These are phyloP conservation scores for Anaeromyces robustus DNA, from an alignment of 192 early-diverging fungal species.

Conservation along the genomic window DNA sequence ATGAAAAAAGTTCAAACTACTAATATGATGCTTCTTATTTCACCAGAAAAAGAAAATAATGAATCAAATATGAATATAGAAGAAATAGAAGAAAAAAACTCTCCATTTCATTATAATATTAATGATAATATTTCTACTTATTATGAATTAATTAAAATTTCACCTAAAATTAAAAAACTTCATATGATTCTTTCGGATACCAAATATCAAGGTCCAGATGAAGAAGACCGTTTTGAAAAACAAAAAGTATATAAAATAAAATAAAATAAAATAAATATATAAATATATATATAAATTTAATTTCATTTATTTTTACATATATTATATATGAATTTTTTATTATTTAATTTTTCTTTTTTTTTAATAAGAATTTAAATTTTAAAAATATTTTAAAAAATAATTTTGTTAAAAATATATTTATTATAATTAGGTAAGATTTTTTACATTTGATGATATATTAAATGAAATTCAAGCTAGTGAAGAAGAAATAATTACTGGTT, in stretches of 20 bases:
- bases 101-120: neutral
- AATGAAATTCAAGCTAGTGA: neutral
- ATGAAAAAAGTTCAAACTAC: neutral
- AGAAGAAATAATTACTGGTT: neutral
- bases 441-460: neutral
- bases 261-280: too few species aligned
- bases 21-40: neutral
- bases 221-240: neutral
- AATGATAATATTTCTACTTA: neutral
- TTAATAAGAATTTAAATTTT: too few species aligned
- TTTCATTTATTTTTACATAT: too few species aligned
- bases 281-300: too few species aligned
- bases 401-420: too few species aligned
- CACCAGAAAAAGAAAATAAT: neutral
- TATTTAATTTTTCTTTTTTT: too few species aligned
- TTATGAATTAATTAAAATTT: neutral
- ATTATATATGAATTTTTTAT: too few species aligned
- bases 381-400: too few species aligned
- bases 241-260: neutral
- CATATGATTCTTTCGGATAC: neutral
- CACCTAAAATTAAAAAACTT: neutral
- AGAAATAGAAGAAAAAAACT: too few species aligned
- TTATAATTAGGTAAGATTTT: neutral
- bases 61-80: too few species aligned
- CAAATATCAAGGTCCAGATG: neutral